phyloP scores from a whole-genome alignment of 257 asterid species.

The Thymus quinquecostatus region DNA sequence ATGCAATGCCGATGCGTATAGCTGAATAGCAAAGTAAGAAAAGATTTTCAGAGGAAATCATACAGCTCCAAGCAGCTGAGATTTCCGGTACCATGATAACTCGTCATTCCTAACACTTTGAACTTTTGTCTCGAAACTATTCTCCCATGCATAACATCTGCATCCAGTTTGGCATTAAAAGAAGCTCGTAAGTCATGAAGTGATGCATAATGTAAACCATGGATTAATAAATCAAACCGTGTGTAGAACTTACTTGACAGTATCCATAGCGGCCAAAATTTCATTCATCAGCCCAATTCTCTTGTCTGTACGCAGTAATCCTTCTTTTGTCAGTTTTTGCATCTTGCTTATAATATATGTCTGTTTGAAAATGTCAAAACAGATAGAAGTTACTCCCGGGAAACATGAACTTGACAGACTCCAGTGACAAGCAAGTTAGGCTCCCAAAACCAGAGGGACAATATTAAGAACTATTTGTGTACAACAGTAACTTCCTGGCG shows the following conservation, averaged over 20 bases:
- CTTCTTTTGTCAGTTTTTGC: slow-evolving; percentile 90
- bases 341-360: slow-evolving; percentile 82
- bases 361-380: slow-evolving; percentile 49
- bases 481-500: slow-evolving; percentile 11
- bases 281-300: slow-evolving; percentile 98
- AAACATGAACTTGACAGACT: slow-evolving; percentile 21
- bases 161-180: slow-evolving; percentile 31
- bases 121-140: slow-evolving; percentile 83
- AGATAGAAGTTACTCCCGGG: slow-evolving; percentile 30
- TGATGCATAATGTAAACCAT: slow-evolving; percentile 26
- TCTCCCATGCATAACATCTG: slow-evolving; percentile 99
- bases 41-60: slow-evolving; percentile 35
- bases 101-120: slow-evolving; percentile 81
- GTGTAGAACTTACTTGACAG: slow-evolving; percentile 72
- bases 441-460: neutral
- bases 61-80: slow-evolving; percentile 94
- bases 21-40: slow-evolving; percentile 17
- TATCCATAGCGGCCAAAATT: slow-evolving; percentile 98
- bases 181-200: slow-evolving; percentile 13
- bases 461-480: slow-evolving; percentile 8
- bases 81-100: slow-evolving; percentile 79
- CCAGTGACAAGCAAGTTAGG: slow-evolving; percentile 17
- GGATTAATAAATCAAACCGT: slow-evolving; percentile 15
- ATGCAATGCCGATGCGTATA: neutral
- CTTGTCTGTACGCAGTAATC: slow-evolving; percentile 89